Evolutionary conservation across 2,329 filamentous ascomycete genomes (phyloP).

Genomic region (Ophiobolus disseminans): DNA sequence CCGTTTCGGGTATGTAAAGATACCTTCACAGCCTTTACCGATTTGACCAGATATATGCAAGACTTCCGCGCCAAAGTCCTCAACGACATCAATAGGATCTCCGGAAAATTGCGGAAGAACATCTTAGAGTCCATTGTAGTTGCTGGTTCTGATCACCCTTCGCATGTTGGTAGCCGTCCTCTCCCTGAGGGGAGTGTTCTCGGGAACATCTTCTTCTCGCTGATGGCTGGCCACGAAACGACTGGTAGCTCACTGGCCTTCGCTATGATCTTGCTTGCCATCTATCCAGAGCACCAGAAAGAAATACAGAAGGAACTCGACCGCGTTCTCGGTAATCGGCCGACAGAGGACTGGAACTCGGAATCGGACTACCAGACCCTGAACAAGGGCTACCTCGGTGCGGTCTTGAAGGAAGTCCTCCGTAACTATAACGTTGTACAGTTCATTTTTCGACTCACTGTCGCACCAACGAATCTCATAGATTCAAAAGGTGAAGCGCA

Average conservation of each 20-base stretch:
- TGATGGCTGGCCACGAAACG: constrained; percentile 23
- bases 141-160: constrained; percentile 6
- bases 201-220: constrained; percentile 21
- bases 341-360: neutral
- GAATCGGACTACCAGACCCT: constrained; percentile 10
- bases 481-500: too few relatives aligned
- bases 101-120: neutral
- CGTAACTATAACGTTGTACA: constrained; percentile 14
- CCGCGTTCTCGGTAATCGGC: neutral
- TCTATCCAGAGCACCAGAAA: neutral
- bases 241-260: constrained; percentile 55
- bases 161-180: too few relatives aligned
- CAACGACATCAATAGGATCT: too few relatives aligned
- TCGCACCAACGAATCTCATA: too few relatives aligned
- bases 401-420: constrained; percentile 17
- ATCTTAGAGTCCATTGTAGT: constrained; percentile 3
- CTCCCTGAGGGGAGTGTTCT: constrained; percentile 17
- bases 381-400: constrained; percentile 14
- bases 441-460: too few relatives aligned
- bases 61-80: too few relatives aligned
- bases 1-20: too few relatives aligned
- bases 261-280: constrained; percentile 50
- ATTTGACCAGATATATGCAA: too few relatives aligned
- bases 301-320: neutral
- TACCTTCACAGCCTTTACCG: too few relatives aligned